Conservation (phyloP, 129 eudicot genomes). For the sunflower (Helianthus annuus) region HanXRQr2.0-SUNRISE NC_035445.2:167877241-167877740, state of each 20-base stretch:
- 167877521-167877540: neutral
- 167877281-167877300: constrained; percentile 67
- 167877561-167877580: too few species aligned
- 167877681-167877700: too few species aligned
- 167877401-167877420: constrained; percentile 4
- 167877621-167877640: too few species aligned
- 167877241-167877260: constrained; percentile 76
- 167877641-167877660: too few species aligned
- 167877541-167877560: constrained; percentile 6
- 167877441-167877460: constrained; percentile 17
- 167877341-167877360: constrained; percentile 37
- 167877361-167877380: constrained; percentile 16
- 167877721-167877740: too few species aligned
- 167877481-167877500: constrained; percentile 5
- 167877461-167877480: constrained; percentile 17
- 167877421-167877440: constrained; percentile 14
- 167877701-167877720: too few species aligned
- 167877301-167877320: constrained; percentile 96
- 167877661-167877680: too few species aligned
- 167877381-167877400: neutral
- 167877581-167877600: too few species aligned
- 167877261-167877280: constrained; percentile 74
- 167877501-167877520: constrained; percentile 22
- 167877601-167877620: too few species aligned
- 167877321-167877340: constrained; percentile 52